A percentile compares a stretch with the other conserved stretches of the same genome.
phyloP scores from a whole-genome alignment of 306 rosid species.

The Senna tora region DNA sequence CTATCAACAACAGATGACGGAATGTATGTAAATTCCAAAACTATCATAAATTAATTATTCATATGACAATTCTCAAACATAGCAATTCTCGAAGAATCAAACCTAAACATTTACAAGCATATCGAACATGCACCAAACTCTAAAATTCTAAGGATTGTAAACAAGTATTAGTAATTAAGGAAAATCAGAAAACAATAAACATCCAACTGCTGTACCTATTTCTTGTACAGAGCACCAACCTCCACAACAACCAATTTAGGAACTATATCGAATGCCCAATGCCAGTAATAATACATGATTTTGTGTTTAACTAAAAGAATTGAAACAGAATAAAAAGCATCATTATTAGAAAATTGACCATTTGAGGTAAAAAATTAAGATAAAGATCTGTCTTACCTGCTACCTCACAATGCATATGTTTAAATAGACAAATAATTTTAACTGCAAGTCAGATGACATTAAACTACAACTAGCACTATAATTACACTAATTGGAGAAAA shows the following conservation, averaged over 20 bases:
- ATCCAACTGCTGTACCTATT: background rate
- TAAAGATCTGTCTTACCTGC: too few species aligned
- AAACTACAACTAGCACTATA: too few species aligned
- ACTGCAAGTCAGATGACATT: too few species aligned
- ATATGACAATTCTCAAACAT: background rate
- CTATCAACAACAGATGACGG: constrained; percentile 6
- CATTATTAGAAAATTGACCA: background rate
- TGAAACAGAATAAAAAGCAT: background rate
- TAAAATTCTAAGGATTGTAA: background rate
- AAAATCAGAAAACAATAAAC: background rate
- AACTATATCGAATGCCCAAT: background rate
- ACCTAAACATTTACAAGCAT: background rate
- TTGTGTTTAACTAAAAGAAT: background rate
- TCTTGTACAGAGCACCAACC: too few species aligned
- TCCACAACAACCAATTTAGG: background rate
- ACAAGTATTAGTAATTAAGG: background rate
- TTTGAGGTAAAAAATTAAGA: background rate
- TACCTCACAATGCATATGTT: too few species aligned
- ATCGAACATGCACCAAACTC: background rate
- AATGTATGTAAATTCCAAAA: too few species aligned
- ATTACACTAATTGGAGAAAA: too few species aligned
- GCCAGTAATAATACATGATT: background rate
- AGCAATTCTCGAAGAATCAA: background rate
- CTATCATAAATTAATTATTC: too few species aligned
- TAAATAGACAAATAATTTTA: constrained; percentile 2